phyloP scores from a whole-genome alignment of 2,329 filamentous ascomycete genomes.

The Clonostachys chloroleuca region DNA sequence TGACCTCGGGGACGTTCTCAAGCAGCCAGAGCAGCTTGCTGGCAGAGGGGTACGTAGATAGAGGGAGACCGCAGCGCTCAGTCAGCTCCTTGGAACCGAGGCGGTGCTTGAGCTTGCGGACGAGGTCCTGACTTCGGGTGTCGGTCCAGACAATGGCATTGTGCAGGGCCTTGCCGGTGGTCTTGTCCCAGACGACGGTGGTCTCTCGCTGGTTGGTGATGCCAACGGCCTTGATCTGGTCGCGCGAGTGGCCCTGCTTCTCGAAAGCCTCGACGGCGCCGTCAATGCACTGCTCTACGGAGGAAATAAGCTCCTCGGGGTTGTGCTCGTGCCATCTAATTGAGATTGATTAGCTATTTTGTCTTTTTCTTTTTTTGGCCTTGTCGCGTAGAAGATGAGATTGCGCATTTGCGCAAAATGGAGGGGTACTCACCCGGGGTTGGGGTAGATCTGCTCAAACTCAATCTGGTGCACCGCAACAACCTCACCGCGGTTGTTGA shows the following conservation, averaged over 20 bases:
- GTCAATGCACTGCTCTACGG: constrained; percentile 73
- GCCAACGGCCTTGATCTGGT: constrained; percentile 70
- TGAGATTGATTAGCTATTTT: neutral
- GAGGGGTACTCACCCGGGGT: constrained; percentile 59
- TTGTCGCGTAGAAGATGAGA: no score
- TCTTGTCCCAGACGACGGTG: constrained; percentile 73
- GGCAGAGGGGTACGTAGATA: constrained; percentile 79
- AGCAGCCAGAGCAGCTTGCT: constrained; percentile 77
- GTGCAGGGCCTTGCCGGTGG: constrained; percentile 71
- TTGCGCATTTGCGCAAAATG: neutral
- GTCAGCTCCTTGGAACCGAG: constrained; percentile 64
- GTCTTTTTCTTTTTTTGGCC: constrained; percentile 18
- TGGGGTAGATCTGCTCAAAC: constrained; percentile 70
- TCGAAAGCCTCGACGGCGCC: constrained; percentile 66
- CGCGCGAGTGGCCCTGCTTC: constrained; percentile 58
- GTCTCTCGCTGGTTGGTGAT: constrained; percentile 86
- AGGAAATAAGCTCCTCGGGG: constrained; percentile 66
- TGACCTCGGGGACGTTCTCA: constrained; percentile 61
- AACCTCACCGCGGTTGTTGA: constrained; percentile 72
- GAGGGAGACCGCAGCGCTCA: constrained; percentile 67
- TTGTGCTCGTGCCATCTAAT: constrained; percentile 81
- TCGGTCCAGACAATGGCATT: constrained; percentile 86
- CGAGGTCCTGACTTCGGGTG: constrained; percentile 66
- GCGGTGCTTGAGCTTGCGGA: constrained; percentile 65
- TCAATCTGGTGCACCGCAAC: constrained; percentile 72